Evolutionary conservation across 1,284 basidiomycete genomes (phyloP).

Genomic region (Rhodotorula sp.): DNA sequence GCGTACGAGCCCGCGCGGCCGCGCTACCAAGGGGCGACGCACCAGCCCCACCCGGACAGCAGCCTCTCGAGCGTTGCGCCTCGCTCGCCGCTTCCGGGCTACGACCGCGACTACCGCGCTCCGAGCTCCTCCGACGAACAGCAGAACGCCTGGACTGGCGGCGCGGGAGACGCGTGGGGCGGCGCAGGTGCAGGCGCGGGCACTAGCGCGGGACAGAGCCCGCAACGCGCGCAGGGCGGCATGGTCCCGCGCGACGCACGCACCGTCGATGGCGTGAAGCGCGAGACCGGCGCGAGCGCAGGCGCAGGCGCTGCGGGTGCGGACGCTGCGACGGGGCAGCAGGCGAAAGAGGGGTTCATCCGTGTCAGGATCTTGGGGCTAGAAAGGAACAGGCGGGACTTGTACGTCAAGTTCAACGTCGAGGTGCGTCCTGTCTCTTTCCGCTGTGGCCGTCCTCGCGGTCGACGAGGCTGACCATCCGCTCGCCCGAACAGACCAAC

Average conservation of each 20-base stretch:
- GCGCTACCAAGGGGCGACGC: neutral
- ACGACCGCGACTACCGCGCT: slow-evolving; percentile 15
- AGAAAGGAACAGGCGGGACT: slow-evolving; percentile 89
- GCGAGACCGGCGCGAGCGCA: neutral
- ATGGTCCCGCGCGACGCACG: neutral
- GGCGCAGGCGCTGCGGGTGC: neutral
- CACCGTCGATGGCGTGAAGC: neutral
- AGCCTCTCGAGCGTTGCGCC: slow-evolving; percentile 20
- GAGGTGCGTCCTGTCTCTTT: slow-evolving; percentile 62
- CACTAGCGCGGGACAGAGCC: neutral
- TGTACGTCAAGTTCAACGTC: slow-evolving; percentile 86
- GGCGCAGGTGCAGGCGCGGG: neutral
- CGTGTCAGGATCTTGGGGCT: slow-evolving; percentile 82
- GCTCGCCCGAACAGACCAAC: slow-evolving; percentile 69
- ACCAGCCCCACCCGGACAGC: neutral
- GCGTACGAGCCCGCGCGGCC: slow-evolving; percentile 1
- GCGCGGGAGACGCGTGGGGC: neutral
- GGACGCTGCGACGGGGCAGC: neutral
- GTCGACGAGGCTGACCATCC: neutral
- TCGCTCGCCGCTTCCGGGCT: slow-evolving; percentile 19
- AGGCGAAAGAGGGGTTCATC: slow-evolving; percentile 68
- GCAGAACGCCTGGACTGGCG: neutral
- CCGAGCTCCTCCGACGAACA: neutral
- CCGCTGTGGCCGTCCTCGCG: neutral
- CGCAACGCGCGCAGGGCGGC: neutral